Evolutionary conservation across 805 yeast species (phyloP), one percentile per base, ranked within the genome.

Genomic region (Candida golubevii): DNA sequence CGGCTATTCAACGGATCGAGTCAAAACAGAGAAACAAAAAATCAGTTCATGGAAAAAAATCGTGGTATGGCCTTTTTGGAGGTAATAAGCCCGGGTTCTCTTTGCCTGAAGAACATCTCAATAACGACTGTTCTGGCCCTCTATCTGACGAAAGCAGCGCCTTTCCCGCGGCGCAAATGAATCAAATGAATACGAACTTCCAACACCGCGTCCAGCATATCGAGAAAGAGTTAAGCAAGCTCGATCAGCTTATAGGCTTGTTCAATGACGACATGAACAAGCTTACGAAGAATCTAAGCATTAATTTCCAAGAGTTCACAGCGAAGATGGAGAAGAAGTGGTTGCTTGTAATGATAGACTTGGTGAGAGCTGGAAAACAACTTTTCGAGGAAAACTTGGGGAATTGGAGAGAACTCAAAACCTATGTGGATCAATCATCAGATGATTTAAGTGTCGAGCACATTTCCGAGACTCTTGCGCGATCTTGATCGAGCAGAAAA

Each of bases 181-280:
- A 41, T 27, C 44, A 46, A n/a, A 29, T 35, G 23, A 18, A 18
- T 18, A 27, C 38, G 40, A 66, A 58, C 37, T 55, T 51, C 41
- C 63, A 62, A 47, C 55, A 57, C 40, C 65, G 64, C 35, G 56
- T 65, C 15, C 59, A 58, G 39, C 67, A 66, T 31, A 59, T 71
- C 12, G 71, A 71, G 41, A 65, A 62, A 55, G 79, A 73, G 44
- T 54, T 73, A 27, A 51, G 52, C 35, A 77, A 76, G 50, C 62
- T 77, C 34, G 69, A 73, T 36, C 80, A 78, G 41, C 68, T 79
- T 41, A 73, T 75, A 26, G 66, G 65, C 12, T 59, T 72, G 13
- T 59, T 74, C 32, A 61, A 68, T 45, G 57, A 55, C 10, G 83
- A 78, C 56, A 69, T 77, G 57, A 55, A 58, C 26, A 65, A 58